Conservation (phyloP, 148 eudicot species). For the Rhododendron molle region DNA sequence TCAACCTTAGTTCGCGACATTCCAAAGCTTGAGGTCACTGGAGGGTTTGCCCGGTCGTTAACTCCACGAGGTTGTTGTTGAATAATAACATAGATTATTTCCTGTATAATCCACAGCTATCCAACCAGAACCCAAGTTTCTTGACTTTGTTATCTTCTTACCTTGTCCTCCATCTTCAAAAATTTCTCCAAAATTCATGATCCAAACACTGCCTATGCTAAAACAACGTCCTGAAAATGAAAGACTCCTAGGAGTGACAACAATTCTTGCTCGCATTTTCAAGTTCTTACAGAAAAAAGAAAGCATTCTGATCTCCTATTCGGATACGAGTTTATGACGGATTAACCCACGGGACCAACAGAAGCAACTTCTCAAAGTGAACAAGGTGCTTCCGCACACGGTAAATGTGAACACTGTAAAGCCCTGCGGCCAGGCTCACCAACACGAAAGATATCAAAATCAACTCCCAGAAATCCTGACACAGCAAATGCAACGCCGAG, state of each 20-base stretch:
- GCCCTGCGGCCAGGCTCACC: constrained; percentile 55
- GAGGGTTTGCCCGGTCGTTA: neutral
- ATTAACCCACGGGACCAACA: constrained; percentile 9
- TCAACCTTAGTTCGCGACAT: neutral
- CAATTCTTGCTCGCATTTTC: neutral
- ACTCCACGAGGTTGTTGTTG: no score
- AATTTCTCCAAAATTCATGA: neutral
- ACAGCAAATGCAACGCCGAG: neutral
- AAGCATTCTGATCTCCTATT: neutral
- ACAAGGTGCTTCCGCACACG: constrained; percentile 67
- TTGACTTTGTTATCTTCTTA: neutral
- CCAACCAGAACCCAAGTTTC: neutral
- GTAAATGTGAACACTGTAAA: constrained; percentile 69
- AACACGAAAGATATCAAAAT: constrained; percentile 50
- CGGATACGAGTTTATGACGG: neutral
- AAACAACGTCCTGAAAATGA: neutral
- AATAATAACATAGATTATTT: neutral
- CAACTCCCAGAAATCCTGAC: constrained; percentile 83
- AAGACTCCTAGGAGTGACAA: neutral
- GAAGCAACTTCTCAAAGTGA: constrained; percentile 59
- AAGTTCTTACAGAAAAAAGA: neutral
- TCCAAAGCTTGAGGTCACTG: neutral
- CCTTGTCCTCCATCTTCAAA: neutral
- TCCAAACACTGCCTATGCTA: neutral
- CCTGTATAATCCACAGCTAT: neutral